Evolutionary conservation across 2,329 filamentous ascomycete genomes (phyloP).

Genomic region (Rhytidhysteron rufulum): DNA sequence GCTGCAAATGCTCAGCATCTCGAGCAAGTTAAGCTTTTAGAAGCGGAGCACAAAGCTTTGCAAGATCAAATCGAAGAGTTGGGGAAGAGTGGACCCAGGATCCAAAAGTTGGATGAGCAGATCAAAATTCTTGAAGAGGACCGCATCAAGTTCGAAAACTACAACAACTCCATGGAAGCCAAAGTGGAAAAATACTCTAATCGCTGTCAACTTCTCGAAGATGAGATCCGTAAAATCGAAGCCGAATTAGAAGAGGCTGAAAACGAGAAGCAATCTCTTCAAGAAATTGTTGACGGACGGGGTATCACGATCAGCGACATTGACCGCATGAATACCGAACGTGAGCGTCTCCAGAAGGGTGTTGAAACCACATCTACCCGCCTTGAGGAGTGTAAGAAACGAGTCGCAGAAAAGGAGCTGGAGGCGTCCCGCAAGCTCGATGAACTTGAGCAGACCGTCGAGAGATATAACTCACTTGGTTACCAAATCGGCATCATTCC

Average conservation of each 20-base stretch:
- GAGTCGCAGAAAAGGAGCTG: slow-evolving; percentile 79
- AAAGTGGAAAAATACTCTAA: slow-evolving; percentile 86
- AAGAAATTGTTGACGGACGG: slow-evolving; percentile 84
- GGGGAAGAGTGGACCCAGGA: slow-evolving; percentile 79
- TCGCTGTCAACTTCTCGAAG: slow-evolving; percentile 75
- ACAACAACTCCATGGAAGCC: slow-evolving; percentile 78
- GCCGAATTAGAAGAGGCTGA: slow-evolving; percentile 80
- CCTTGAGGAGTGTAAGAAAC: slow-evolving; percentile 80
- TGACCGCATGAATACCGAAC: slow-evolving; percentile 95
- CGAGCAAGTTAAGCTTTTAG: slow-evolving; percentile 78
- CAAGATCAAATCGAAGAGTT: slow-evolving; percentile 85
- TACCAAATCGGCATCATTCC: slow-evolving; percentile 94
- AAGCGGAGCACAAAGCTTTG: slow-evolving; percentile 78
- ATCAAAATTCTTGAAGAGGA: slow-evolving; percentile 95
- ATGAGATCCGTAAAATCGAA: slow-evolving; percentile 79
- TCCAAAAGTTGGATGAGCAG: slow-evolving; percentile 78
- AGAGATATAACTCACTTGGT: slow-evolving; percentile 88
- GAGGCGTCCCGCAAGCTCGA: slow-evolving; percentile 84
- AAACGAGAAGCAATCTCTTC: slow-evolving; percentile 72
- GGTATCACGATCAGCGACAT: slow-evolving; percentile 98
- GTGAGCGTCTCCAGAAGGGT: slow-evolving; percentile 85
- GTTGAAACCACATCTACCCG: slow-evolving; percentile 72
- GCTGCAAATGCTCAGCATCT: slow-evolving; percentile 78
- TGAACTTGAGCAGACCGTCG: slow-evolving; percentile 84
- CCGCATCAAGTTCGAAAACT: slow-evolving; percentile 90